Evolutionary conservation across 345 rosid species (phyloP).

Genomic region (Populus ilicifolia): DNA sequence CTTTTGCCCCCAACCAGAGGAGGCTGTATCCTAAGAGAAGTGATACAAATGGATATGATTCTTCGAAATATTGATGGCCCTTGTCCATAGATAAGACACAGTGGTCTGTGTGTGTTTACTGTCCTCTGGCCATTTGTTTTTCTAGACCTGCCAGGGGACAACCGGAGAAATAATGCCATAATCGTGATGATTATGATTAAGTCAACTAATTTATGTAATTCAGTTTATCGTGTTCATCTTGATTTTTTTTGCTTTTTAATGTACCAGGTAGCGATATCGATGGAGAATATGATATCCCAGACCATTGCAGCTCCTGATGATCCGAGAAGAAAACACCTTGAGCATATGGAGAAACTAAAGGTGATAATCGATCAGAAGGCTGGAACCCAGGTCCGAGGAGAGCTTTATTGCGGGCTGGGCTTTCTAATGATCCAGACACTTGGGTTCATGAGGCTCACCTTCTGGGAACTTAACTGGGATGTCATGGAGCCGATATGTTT

Average conservation of each 20-base stretch:
- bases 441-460: constrained; percentile 31
- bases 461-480: constrained; percentile 35
- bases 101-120: too few species aligned
- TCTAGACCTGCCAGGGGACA: too few species aligned
- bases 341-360: constrained; percentile 18
- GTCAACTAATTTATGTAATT: not conserved
- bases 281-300: constrained; percentile 48
- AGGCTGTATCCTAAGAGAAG: too few species aligned
- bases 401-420: constrained; percentile 27
- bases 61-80: too few species aligned
- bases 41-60: too few species aligned
- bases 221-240: not conserved
- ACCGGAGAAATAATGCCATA: too few species aligned
- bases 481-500: constrained; percentile 34
- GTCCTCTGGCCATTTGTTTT: too few species aligned
- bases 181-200: too few species aligned
- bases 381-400: constrained; percentile 8
- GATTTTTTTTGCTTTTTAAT: not conserved
- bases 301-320: constrained; percentile 43
- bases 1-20: too few species aligned
- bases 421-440: constrained; percentile 18
- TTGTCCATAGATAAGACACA: too few species aligned
- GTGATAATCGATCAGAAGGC: constrained; percentile 20
- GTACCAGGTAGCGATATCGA: constrained; percentile 50
- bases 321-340: constrained; percentile 36